Evolutionary conservation across 345 rosid species (phyloP).

Genomic region (Euphorbia lathyris): DNA sequence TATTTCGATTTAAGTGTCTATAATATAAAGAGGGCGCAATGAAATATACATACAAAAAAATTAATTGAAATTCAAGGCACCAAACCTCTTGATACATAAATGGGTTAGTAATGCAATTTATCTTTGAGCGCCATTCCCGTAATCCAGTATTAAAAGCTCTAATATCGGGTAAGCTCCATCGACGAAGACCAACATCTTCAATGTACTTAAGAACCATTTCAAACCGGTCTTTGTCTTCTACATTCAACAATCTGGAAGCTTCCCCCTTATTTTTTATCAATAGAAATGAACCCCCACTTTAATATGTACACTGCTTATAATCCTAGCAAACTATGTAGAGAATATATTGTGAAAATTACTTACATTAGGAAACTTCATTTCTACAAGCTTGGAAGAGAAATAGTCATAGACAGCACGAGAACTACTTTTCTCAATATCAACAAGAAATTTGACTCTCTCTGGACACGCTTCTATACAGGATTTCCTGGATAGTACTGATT

Average conservation of each 20-base stretch:
- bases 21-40: neutral
- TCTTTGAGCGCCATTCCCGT: slow-evolving; percentile 57
- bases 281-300: neutral
- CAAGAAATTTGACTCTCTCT: slow-evolving; percentile 34
- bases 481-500: slow-evolving; percentile 36
- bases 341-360: slow-evolving; percentile 19
- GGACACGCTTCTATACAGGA: slow-evolving; percentile 23
- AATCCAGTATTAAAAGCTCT: slow-evolving; percentile 59
- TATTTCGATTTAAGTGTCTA: neutral
- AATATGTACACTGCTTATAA: neutral
- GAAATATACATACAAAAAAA: neutral
- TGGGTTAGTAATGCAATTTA: slow-evolving; percentile 71
- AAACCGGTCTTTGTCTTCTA: slow-evolving; percentile 39
- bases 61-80: neutral
- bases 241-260: slow-evolving; percentile 36
- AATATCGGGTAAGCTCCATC: slow-evolving; percentile 61
- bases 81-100: slow-evolving; percentile 64
- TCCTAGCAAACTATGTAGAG: neutral
- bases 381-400: slow-evolving; percentile 51
- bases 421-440: slow-evolving; percentile 66
- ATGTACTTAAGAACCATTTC: slow-evolving; percentile 60
- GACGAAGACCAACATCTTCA: slow-evolving; percentile 73
- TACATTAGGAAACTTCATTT: slow-evolving; percentile 35
- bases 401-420: slow-evolving; percentile 58
- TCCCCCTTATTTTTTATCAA: slow-evolving; percentile 30